phyloP scores from a whole-genome alignment of 2,329 filamentous ascomycete genomes.

The Alternaria metachromatica region DNA sequence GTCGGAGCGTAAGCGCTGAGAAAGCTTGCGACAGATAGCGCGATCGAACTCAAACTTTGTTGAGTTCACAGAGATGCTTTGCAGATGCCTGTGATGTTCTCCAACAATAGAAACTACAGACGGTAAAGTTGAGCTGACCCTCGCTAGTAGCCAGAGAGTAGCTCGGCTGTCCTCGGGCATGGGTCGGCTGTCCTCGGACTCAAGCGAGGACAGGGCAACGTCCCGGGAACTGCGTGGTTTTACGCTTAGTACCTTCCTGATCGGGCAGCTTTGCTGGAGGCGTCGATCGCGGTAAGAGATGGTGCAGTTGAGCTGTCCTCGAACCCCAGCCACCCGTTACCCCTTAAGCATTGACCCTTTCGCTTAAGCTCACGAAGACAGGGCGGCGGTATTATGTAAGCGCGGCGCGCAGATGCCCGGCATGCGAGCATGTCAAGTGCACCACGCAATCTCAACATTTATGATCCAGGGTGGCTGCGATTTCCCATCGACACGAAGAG shows the following conservation, averaged over 20 bases:
- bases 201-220: not conserved
- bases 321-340: not conserved
- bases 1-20: not conserved
- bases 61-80: not conserved
- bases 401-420: not conserved
- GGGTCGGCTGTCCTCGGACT: not conserved
- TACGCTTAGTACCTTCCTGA: not conserved
- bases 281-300: not conserved
- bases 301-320: not conserved
- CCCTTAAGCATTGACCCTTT: not conserved
- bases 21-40: not conserved
- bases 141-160: not conserved
- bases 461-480: not conserved
- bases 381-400: not conserved
- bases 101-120: not conserved
- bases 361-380: not conserved
- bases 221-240: not conserved
- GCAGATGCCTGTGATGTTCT: not conserved
- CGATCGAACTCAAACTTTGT: not conserved
- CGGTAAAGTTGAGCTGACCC: not conserved
- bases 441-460: not conserved
- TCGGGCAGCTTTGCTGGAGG: not conserved
- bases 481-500: not conserved
- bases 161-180: not conserved
- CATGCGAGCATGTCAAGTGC: not conserved